Conservation (phyloP, 1,284 basidiomycete genomes). For the Cerrena zonata region DNA sequence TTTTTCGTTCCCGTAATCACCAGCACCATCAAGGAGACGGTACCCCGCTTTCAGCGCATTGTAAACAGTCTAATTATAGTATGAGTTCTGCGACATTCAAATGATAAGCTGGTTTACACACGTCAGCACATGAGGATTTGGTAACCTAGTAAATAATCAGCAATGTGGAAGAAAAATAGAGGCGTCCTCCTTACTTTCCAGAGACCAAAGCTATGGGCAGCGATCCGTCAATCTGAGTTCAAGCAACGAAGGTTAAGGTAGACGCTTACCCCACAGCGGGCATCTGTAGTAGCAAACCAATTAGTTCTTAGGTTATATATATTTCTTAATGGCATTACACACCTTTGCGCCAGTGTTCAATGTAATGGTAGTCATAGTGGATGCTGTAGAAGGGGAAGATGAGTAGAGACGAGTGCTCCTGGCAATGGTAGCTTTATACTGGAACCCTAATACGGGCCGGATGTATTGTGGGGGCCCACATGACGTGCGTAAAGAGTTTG, state of each 20-base stretch:
- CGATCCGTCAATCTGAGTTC: background rate
- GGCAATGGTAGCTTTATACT: background rate
- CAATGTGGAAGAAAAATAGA: background rate
- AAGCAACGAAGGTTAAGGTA: constrained; percentile 1
- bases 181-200: constrained; percentile 48
- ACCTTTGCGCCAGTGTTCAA: constrained; percentile 62
- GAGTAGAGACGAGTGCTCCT: background rate
- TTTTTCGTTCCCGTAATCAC: constrained; percentile 83
- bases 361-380: constrained; percentile 30
- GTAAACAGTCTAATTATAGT: constrained; percentile 50
- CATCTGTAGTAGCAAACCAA: constrained; percentile 39
- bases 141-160: constrained; percentile 43
- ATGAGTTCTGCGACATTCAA: background rate
- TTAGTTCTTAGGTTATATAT: constrained; percentile 3
- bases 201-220: constrained; percentile 50
- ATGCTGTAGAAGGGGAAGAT: constrained; percentile 2
- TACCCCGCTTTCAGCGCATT: constrained; percentile 70
- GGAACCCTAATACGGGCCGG: background rate
- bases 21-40: constrained; percentile 78
- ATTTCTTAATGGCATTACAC: constrained; percentile 7
- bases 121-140: constrained; percentile 53
- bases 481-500: background rate
- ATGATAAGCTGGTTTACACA: constrained; percentile 25
- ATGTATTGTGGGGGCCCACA: background rate
- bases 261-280: constrained; percentile 50